phyloP scores from a whole-genome alignment of 805 yeast genomes.

The Metschnikowia cubensis region DNA sequence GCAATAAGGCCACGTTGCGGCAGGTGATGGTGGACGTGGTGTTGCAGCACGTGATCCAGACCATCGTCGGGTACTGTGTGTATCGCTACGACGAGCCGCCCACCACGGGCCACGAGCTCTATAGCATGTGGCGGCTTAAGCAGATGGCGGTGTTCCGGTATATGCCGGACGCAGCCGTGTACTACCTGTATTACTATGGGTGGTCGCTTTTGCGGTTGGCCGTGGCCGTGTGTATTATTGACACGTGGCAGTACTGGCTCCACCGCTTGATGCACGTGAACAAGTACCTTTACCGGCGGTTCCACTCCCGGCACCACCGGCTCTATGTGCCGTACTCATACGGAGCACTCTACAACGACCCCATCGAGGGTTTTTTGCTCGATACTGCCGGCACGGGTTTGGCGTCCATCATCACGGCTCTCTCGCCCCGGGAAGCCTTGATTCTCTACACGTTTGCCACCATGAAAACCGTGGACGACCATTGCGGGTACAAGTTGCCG shows the following conservation, averaged over 20 bases:
- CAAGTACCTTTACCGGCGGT: slow-evolving; percentile 66
- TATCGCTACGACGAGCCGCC: slow-evolving; percentile 55
- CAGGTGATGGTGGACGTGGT: slow-evolving; percentile 81
- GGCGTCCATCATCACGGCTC: slow-evolving; percentile 57
- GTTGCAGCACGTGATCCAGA: slow-evolving; percentile 80
- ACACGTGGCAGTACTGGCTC: slow-evolving; percentile 92
- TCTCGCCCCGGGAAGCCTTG: slow-evolving; percentile 74
- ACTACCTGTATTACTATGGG: slow-evolving; percentile 58
- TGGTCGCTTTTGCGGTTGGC: slow-evolving; percentile 54
- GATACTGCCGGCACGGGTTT: slow-evolving; percentile 93
- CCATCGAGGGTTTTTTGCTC: slow-evolving; percentile 86
- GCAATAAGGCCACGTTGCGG: slow-evolving; percentile 67
- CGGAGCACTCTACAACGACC: slow-evolving; percentile 94
- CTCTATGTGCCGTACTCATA: slow-evolving; percentile 94
- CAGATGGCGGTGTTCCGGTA: slow-evolving; percentile 34
- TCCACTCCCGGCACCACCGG: slow-evolving; percentile 93
- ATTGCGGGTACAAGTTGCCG: slow-evolving; percentile 95
- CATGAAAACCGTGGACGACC: slow-evolving; percentile 95
- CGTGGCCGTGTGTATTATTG: slow-evolving; percentile 70
- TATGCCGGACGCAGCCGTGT: slow-evolving; percentile 48
- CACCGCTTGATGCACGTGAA: slow-evolving; percentile 88
- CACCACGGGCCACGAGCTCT: slow-evolving; percentile 47
- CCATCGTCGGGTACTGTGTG: slow-evolving; percentile 58
- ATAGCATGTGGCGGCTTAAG: slow-evolving; percentile 45
- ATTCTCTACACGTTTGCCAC: slow-evolving; percentile 83